Evolutionary conservation across 2,329 filamentous ascomycete genomes (phyloP).

Genomic region (Trichoderma endophyticum): DNA sequence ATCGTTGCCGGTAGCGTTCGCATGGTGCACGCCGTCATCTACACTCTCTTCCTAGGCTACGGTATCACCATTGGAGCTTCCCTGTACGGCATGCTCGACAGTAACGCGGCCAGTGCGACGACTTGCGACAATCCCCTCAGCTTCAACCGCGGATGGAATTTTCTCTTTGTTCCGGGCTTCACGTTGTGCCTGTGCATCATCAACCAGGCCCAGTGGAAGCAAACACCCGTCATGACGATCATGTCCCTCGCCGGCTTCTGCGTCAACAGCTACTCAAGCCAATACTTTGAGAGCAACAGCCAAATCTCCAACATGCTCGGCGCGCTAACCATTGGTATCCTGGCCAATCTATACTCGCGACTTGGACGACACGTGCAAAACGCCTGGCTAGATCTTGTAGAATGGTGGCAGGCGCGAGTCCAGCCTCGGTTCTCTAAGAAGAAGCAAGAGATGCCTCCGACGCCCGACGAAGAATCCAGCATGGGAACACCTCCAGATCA

Average conservation of each 20-base stretch:
- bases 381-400: conserved; percentile 45
- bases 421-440: conserved; percentile 33
- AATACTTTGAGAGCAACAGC: conserved; percentile 64
- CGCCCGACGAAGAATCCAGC: conserved; percentile 34
- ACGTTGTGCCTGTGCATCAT: conserved; percentile 72
- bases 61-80: conserved; percentile 68
- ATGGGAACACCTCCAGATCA: conserved; percentile 25
- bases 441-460: conserved; percentile 29
- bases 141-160: conserved; percentile 49
- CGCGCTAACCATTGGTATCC: conserved; percentile 70
- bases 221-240: conserved; percentile 70
- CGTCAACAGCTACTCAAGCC: conserved; percentile 69
- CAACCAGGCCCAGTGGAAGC: conserved; percentile 78
- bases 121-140: conserved; percentile 45
- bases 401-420: conserved; percentile 50
- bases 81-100: conserved; percentile 62
- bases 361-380: conserved; percentile 59
- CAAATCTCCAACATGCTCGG: conserved; percentile 77
- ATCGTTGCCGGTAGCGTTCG: conserved; percentile 70
- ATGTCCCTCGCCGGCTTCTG: conserved; percentile 73
- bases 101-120: conserved; percentile 46
- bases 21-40: conserved; percentile 74
- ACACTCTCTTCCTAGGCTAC: conserved; percentile 70
- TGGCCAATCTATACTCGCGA: conserved; percentile 76
- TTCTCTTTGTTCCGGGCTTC: conserved; percentile 73